These are phyloP conservation scores for Fusarium scirpi DNA, from an alignment of 2,329 filamentous ascomycete genomes.

Conservation along the genomic window DNA sequence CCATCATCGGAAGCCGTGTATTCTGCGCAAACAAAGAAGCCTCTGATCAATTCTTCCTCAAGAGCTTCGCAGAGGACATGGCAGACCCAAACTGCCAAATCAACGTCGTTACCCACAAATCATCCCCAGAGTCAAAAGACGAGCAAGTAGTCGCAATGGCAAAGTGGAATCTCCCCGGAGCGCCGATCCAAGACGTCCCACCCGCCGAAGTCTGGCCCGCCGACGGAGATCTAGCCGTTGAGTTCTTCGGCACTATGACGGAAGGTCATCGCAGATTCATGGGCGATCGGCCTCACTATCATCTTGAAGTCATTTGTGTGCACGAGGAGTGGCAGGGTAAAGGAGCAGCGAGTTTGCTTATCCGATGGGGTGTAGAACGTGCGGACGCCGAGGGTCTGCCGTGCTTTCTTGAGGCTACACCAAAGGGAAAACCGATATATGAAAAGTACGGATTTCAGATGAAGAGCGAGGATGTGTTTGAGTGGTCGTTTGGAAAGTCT, in stretches of 20 bases:
- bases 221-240: conserved; percentile 54
- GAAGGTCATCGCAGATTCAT: conserved; percentile 54
- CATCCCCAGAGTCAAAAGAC: conserved; percentile 39
- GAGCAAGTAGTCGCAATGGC: conserved; percentile 57
- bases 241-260: conserved; percentile 57
- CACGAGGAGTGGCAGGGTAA: conserved; percentile 57
- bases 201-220: conserved; percentile 54
- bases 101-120: conserved; percentile 53
- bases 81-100: conserved; percentile 54
- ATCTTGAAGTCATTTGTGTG: conserved; percentile 62
- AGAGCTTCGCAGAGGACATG: conserved; percentile 54
- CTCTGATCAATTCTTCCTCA: conserved; percentile 52
- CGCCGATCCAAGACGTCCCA: conserved; percentile 40
- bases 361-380: conserved; percentile 61
- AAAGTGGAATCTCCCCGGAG: conserved; percentile 59
- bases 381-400: conserved; percentile 59
- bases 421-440: conserved; percentile 61
- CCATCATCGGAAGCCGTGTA: conserved; percentile 53
- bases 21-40: conserved; percentile 50
- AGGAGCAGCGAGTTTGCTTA: conserved; percentile 58
- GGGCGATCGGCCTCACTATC: conserved; percentile 59
- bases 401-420: conserved; percentile 64
- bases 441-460: conserved; percentile 60
- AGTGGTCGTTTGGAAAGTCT: conserved; percentile 49
- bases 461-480: conserved; percentile 52